A percentile compares a stretch with the other conserved stretches of the same genome.
Conservation (phyloP, 805 yeast genomes). For the Metschnikowia noctiluminum region DNA sequence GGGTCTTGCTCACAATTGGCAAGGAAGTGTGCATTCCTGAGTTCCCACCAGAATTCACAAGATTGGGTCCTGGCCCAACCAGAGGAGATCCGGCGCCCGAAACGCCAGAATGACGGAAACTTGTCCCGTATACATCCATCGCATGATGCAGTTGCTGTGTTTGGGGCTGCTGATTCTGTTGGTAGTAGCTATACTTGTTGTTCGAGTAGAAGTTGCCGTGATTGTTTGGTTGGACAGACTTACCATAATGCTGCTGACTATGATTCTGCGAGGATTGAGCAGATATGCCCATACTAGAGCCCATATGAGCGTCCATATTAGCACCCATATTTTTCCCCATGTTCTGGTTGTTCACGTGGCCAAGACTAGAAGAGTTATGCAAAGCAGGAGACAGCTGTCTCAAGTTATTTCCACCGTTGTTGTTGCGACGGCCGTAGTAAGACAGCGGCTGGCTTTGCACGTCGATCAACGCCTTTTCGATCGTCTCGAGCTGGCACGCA, state of each 20-base stretch:
- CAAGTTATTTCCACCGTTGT: background rate
- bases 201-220: slow-evolving; percentile 1
- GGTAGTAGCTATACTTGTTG: slow-evolving; percentile 11
- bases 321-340: slow-evolving; percentile 1
- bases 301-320: no score
- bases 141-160: background rate
- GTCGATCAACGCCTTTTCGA: slow-evolving; percentile 32
- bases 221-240: background rate
- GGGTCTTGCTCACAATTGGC: slow-evolving; percentile 1
- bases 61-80: no score
- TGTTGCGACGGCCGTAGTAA: slow-evolving; percentile 19
- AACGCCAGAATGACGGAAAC: background rate
- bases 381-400: background rate
- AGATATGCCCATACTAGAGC: no score
- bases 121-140: slow-evolving; percentile 1
- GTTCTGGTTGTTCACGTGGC: background rate
- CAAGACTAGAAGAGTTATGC: background rate
- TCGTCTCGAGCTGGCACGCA: slow-evolving; percentile 30
- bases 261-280: background rate
- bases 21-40: slow-evolving; percentile 3
- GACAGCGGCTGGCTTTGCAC: slow-evolving; percentile 30
- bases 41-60: no score
- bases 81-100: background rate
- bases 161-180: slow-evolving; percentile 7
- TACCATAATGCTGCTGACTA: background rate